Evolutionary conservation across 2,329 filamentous ascomycete species (phyloP), one percentile per base, ranked within the genome.

Genomic region (Cordyceps farinosa): DNA sequence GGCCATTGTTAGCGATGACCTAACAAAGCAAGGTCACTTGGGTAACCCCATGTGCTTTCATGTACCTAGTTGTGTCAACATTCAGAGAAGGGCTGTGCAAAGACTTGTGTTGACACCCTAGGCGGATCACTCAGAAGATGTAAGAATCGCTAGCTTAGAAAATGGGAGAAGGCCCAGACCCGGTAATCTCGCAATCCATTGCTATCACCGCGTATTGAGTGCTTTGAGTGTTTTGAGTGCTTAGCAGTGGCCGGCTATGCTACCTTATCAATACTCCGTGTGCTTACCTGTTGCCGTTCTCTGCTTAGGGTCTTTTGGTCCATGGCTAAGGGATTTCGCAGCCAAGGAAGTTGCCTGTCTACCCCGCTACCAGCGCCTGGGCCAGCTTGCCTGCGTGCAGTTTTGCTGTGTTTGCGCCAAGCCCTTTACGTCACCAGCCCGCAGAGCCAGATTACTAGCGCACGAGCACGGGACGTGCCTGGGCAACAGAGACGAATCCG

Each of bases 341-440:
- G 22, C 34, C 55, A 59, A 50, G 47, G 47, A 52, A 61, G 29
- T 44, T 30, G 8, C 38, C 36, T 38, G 40, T 22, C 32, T 40
- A 30, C 59, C 59, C 38, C 58, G 48, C 58, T 45, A 52, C 48
- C 27, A 40, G 15, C 53, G 29, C 38, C 32, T n/a, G 15, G 56
- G 47, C 15, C 36, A 60, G 22, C 58, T 38, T 27, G 17, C 10
- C 52, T 15, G 29, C 8, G 30, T 44, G 27, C 45, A 38, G 17
- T 34, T 38, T 50, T 36, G 44, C 17, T 22, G 54, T 57, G 38
- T 11, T 54, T 36, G 30, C 44, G 51, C 62, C 56, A 61, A 64
- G 62, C 51, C 62, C 62, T 64, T 22, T 64, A 64, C 62, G 62
- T 64, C 62, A 64, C 62, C 51, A 55, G 45, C 50, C 44, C 50